Evolutionary conservation across 257 asterid species (phyloP), one percentile per base, ranked within the genome.

Genomic region (Ilex aquifolium): DNA sequence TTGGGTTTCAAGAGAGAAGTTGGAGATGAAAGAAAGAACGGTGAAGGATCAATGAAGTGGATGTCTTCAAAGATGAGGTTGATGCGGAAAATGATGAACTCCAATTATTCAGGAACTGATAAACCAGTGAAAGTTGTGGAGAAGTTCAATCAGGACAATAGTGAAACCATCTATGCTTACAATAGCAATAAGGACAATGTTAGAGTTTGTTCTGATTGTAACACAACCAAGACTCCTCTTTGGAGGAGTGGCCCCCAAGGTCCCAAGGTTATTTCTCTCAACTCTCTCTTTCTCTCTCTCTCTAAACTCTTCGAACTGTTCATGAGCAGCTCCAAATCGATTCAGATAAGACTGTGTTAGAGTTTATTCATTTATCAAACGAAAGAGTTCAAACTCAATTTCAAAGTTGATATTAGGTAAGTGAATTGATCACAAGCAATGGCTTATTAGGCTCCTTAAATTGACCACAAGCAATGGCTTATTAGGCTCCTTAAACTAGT

Each of bases 161-260:
- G 13, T 11, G 5, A 7, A 12, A 49, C n/a, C 14, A 49, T 49
- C n/a, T 36, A 5, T 36, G 8, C 42, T 36, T 36, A 36, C 42
- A 36, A 36, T 36, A 6, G 54, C 54, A 49, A 49, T 15, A 21
- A 21, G 27, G 54, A 49, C 16, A 15, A 3, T 49, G 54, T 49
- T 49, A 49, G 54, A 49, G 54, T 49, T 11, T 49, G 54, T 49
- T 7, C 54, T 15, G 54, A 49, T 15, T 49, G 54, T 49, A 49
- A 49, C 54, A 49, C 54, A 49, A 49, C 54, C 54, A 12, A 15
- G 14, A 49, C 54, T 11, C 54, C 54, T 49, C 54, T 49, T 11
- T 49, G 54, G 54, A 49, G 54, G 54, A 49, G 54, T 49, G 54
- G 54, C 54, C 54, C 54, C 14, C 54, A 12, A 49, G 54, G 54